Percentiles rank a stretch among this genome's conserved stretches.
phyloP scores from a whole-genome alignment of 1,139 yeast genomes.

The Arxiozyma slooffiae region DNA sequence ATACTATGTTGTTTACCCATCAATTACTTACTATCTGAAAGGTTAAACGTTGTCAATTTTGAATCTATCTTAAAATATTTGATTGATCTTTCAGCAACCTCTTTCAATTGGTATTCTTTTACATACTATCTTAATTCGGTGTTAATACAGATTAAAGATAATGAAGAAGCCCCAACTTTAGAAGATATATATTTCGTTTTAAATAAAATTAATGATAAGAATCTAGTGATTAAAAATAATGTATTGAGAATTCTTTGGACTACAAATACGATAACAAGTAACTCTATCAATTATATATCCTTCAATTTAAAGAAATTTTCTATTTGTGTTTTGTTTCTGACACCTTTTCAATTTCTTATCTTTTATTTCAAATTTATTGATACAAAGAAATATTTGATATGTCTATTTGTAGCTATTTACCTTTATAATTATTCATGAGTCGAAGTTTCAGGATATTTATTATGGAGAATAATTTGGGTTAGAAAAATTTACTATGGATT shows the following conservation, averaged over 20 bases:
- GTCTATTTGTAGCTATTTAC: conserved; percentile 7
- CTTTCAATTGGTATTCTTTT: conserved; percentile 12
- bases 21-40: conserved; percentile 7
- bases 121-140: conserved; percentile 19
- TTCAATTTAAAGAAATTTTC: conserved; percentile 1
- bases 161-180: conserved; percentile 28
- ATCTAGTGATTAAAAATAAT: conserved; percentile 17
- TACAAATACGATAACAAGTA: neutral
- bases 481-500: conserved; percentile 14
- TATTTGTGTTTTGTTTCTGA: neutral
- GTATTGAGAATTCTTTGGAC: conserved; percentile 7
- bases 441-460: conserved; percentile 21
- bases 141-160: conserved; percentile 12
- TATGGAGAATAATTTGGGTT: conserved; percentile 23
- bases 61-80: conserved; percentile 6
- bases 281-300: neutral
- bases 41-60: neutral
- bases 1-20: conserved; percentile 8
- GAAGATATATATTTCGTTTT: conserved; percentile 27
- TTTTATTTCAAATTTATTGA: conserved; percentile 1
- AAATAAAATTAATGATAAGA: conserved; percentile 22
- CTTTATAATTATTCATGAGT: conserved; percentile 24
- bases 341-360: conserved; percentile 7
- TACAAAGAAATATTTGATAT: conserved; percentile 2
- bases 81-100: conserved; percentile 18